Conservation (phyloP, 2,329 filamentous ascomycete genomes). For the Plenodomus lindquistii region DNA sequence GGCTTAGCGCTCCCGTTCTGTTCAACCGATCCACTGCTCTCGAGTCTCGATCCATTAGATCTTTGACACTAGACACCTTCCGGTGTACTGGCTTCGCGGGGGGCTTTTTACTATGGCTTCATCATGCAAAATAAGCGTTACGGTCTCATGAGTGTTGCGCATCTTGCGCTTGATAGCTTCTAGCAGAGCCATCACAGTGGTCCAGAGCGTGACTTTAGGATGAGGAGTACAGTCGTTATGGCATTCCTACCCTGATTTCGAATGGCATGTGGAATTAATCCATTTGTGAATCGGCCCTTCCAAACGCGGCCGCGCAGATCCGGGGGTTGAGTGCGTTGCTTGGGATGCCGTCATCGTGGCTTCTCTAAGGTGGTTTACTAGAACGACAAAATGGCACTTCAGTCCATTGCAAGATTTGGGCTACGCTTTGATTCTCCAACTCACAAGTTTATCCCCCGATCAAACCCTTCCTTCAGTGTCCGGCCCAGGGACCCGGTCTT, state of each 20-base stretch:
- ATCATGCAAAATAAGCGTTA: not conserved
- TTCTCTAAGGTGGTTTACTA: constrained; percentile 6
- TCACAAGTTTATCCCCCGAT: not conserved
- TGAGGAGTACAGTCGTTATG: no score
- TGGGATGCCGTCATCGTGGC: constrained; percentile 22
- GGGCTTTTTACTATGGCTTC: not conserved
- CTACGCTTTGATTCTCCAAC: not conserved
- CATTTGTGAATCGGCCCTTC: constrained; percentile 7
- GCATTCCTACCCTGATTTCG: not conserved
- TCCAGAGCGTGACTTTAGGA: no score
- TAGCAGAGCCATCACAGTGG: no score
- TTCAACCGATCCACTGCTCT: no score
- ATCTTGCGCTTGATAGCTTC: no score
- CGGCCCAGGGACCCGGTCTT: not conserved
- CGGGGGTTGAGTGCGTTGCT: constrained; percentile 15
- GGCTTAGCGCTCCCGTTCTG: not conserved
- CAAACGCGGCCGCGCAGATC: constrained; percentile 13
- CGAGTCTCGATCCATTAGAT: not conserved
- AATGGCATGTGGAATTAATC: constrained; percentile 1
- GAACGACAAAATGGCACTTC: not conserved
- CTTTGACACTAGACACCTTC: not conserved
- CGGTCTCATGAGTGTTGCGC: not conserved
- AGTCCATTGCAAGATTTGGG: not conserved
- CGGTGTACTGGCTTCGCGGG: not conserved
- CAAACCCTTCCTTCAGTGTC: constrained; percentile 9